phyloP scores from a whole-genome alignment of 23 red algal species.

The Gracilaria domingensis region DNA sequence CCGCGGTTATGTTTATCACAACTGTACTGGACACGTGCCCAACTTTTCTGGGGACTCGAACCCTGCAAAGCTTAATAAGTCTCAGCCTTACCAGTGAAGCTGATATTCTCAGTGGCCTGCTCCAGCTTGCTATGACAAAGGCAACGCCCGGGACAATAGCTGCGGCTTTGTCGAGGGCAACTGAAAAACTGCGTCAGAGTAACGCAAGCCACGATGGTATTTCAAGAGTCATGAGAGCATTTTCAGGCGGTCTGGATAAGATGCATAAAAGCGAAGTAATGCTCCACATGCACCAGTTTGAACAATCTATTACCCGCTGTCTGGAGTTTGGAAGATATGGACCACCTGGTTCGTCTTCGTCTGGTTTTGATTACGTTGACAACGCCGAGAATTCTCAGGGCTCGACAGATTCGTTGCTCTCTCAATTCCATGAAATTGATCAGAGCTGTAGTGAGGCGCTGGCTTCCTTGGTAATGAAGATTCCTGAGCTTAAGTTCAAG shows the following conservation, averaged over 20 bases:
- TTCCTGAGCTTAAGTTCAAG: conserved; percentile 64
- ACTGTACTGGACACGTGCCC: not conserved
- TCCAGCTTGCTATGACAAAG: conserved; percentile 7
- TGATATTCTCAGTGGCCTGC: not conserved
- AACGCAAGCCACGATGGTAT: not conserved
- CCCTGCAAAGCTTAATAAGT: not conserved
- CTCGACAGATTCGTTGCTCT: not conserved
- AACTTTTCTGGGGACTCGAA: conserved; percentile 2
- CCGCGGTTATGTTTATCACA: not conserved
- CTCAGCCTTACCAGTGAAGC: not conserved
- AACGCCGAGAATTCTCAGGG: not conserved
- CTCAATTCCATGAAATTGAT: conserved; percentile 18
- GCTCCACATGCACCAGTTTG: not conserved
- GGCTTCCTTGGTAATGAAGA: conserved; percentile 16
- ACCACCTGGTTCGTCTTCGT: not conserved
- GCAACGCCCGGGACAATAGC: not conserved
- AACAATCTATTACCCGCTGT: not conserved
- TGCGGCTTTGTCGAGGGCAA: not conserved
- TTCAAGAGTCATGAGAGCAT: not conserved
- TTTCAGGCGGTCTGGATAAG: not conserved
- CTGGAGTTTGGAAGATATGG: conserved; percentile 4
- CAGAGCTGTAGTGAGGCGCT: conserved; percentile 34
- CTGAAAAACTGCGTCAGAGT: not conserved
- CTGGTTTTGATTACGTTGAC: not conserved
- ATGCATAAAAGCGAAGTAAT: conserved; percentile 36